Base-by-base conservation (phyloP, 2,329 filamentous ascomycete genomes). In the Aspergillus sp. region DNA sequence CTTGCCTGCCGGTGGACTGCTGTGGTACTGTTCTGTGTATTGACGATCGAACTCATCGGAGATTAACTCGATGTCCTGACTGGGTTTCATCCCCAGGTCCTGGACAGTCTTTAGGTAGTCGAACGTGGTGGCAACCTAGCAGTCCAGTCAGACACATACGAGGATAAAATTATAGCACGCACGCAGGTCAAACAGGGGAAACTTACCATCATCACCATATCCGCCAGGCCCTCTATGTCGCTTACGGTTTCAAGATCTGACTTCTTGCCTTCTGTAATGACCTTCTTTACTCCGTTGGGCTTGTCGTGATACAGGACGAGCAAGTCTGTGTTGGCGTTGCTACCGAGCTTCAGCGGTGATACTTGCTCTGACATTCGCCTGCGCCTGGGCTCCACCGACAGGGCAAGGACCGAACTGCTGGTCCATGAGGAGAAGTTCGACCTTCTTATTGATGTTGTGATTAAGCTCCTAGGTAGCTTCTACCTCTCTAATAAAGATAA, bases 351-450 rank as follows among this genome's bases (percentile, higher is more conserved):
- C n/a, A 12, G 56, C 52, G 43, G 45, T 56, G 6, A 57, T 52
- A 19, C 24, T 46, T 14, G 51, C 48, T 37, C 33, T 40, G 46
- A 59, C 46, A 21, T 60, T 57, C 17, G 55, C 58, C 33, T 60
- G 50, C 3, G 51, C 55, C 41, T 60, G 51, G 14, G 50, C 58
- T 11, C 5, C 8, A 39, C 50, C 48, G 33, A 58, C 46, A 49
- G 53, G 56, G n/a, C 56, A 58, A 14, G 56, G 49, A 21, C 58
- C 52, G 31, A 58, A 54, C 45, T 58, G 56, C 39, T 61, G 43
- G 31, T 61, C 59, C 8, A 61, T 55, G 1, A 62, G 40, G 6
- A 48, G 17, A 15, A 59, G 40, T 24, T 55, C 50, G 27, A 57
- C 33, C 6, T 54, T 57, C 53, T 59, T 46, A 15, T 56, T 54